Percentiles rank a stretch among this genome's conserved stretches.
phyloP scores from a whole-genome alignment of 2,329 filamentous ascomycete genomes.

The Hypoxylon sp. region DNA sequence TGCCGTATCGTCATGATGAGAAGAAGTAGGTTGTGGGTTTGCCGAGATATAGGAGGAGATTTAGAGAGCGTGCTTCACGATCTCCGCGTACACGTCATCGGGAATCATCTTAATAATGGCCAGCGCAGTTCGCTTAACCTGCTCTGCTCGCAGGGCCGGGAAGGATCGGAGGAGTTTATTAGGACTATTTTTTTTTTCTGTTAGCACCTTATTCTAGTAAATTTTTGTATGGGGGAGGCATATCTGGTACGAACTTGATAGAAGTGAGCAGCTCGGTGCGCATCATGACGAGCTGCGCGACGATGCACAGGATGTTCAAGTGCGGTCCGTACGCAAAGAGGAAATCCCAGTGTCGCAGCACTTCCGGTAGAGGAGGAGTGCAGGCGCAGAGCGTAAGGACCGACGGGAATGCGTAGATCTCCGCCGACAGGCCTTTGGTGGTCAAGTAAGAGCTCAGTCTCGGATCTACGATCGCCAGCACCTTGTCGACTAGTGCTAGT shows the following conservation, averaged over 20 bases:
- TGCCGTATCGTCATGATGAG: not conserved
- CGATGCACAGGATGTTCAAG: constrained; percentile 94
- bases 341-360: constrained; percentile 95
- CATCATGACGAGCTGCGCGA: constrained; percentile 92
- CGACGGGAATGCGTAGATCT: constrained; percentile 96
- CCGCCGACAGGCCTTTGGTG: constrained; percentile 87
- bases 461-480: constrained; percentile 89
- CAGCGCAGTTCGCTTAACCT: constrained; percentile 86
- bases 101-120: constrained; percentile 91
- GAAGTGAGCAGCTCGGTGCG: constrained; percentile 85
- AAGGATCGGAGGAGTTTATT: constrained; percentile 93
- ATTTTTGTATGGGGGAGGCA: not conserved
- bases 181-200: constrained; percentile 69
- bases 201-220: constrained; percentile 42
- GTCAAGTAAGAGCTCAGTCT: constrained; percentile 87
- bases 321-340: constrained; percentile 95
- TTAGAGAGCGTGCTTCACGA: constrained; percentile 86
- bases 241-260: constrained; percentile 71
- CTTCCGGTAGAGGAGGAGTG: constrained; percentile 93
- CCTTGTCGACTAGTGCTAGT: constrained; percentile 89
- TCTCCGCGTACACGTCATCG: constrained; percentile 88
- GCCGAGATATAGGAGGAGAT: not conserved
- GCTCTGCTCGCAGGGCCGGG: constrained; percentile 83
- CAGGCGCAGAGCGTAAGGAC: constrained; percentile 95
- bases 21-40: not conserved